Base-by-base conservation (phyloP, 805 yeast genomes). In the Saccharomyces mikatae region DNA sequence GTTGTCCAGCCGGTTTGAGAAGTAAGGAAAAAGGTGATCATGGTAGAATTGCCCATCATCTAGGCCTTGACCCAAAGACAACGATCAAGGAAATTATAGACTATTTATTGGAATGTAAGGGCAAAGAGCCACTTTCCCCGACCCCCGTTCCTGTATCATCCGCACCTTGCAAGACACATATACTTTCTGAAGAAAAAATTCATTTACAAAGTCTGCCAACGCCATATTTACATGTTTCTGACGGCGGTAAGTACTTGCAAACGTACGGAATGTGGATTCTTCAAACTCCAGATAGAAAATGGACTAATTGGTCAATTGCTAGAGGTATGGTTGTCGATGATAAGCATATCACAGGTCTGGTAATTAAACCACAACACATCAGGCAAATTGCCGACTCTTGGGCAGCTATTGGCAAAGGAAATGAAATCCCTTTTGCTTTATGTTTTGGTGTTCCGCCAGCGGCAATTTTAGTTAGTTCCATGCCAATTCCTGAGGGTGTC, bases 241-340 rank as follows among this genome's bases (percentile, higher is more conserved):
- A 64, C 51, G 68, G 68, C 17, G 70, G 69, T 5, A 61, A 59
- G 41, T 66, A 62, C 48, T 49, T 66, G 27, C 69, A 65, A 54
- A 66, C 68, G 10, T 65, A 66, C 48, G 70, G 69, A 26, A 63
- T 66, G 68, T 65, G 56, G 47, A 51, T 60, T 26, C 47, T 63
- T 14, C 60, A 64, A 52, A 66, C 69, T 8, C 69, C 70, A 3
- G 69, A 66, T 52, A 57, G 56, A 36, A 47, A 50, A 4, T 66
- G 68, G 69, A 60, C 67, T 17, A 66, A 66, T 49, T 66, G 69
- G 70, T 63, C 67, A 11, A 63, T 66, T 55, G 68, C 70, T 8
- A 58, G 70, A 50, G 67, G 60, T 24, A 62, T 64, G 69, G 51
- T 66, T 31, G 21, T 48, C 28, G 66, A 55, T 51, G 58, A 64